phyloP scores from a whole-genome alignment of 257 asterid genomes.

The Schizonepeta tenuifolia region DNA sequence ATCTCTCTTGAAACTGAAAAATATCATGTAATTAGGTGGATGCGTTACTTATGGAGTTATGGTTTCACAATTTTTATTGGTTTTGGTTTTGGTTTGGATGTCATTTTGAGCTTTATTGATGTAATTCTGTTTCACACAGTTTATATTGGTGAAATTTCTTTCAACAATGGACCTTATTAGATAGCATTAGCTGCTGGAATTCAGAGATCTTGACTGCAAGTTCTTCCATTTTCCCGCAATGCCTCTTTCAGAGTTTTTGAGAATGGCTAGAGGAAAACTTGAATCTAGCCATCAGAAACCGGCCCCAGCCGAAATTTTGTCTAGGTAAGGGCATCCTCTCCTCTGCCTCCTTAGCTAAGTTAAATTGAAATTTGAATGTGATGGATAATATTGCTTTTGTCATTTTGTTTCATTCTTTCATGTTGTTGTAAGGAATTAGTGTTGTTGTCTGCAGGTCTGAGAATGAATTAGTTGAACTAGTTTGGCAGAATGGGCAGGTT shows the following conservation, averaged over 20 bases:
- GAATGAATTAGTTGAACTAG: slow-evolving; percentile 67
- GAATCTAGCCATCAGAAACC: slow-evolving; percentile 54
- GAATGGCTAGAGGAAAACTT: slow-evolving; percentile 68
- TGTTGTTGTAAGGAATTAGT: slow-evolving; percentile 21
- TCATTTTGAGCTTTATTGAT: slow-evolving; percentile 29
- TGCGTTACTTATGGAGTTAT: slow-evolving; percentile 27
- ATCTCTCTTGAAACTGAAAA: slow-evolving; percentile 12
- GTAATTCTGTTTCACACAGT: slow-evolving; percentile 29
- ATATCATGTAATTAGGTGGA: slow-evolving; percentile 30
- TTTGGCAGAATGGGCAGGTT: slow-evolving; percentile 87
- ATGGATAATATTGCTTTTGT: slow-evolving; percentile 14
- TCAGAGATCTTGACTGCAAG: slow-evolving; percentile 25
- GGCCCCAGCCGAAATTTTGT: slow-evolving; percentile 37
- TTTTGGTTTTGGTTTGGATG: slow-evolving; percentile 28
- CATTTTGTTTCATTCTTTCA: not conserved
- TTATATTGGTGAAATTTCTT: slow-evolving; percentile 25
- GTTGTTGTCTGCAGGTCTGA: slow-evolving; percentile 54
- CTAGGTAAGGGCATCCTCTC: slow-evolving; percentile 46
- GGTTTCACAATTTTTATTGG: slow-evolving; percentile 36
- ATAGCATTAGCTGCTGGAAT: slow-evolving; percentile 23
- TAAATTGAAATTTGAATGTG: slow-evolving; percentile 7
- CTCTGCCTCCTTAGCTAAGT: slow-evolving; percentile 5
- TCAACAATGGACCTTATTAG: slow-evolving; percentile 32
- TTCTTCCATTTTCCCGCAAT: slow-evolving; percentile 42
- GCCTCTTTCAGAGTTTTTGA: slow-evolving; percentile 87